Evolutionary conservation across 345 rosid genomes (phyloP).

Genomic region (Toxicodendron radicans): DNA sequence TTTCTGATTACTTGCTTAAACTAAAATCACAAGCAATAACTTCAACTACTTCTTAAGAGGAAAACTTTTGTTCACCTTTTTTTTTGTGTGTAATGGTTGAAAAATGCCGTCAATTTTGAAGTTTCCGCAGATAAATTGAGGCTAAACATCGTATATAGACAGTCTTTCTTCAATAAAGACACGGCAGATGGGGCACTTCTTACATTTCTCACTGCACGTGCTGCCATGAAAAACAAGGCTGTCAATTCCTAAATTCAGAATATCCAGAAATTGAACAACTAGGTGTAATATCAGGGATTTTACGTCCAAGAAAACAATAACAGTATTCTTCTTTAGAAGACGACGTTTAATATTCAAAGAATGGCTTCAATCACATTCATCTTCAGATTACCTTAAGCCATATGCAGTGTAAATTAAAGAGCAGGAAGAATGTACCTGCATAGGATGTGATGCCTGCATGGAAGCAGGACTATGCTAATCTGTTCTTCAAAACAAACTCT

Average conservation of each 20-base stretch:
- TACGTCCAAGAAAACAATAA: not conserved
- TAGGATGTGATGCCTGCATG: constrained; percentile 81
- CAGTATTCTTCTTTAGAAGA: not conserved
- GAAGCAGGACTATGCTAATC: constrained; percentile 69
- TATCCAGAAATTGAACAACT: not conserved
- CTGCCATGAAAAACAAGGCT: constrained; percentile 32
- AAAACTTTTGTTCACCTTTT: not conserved
- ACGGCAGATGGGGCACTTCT: constrained; percentile 84
- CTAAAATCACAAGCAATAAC: constrained; percentile 42
- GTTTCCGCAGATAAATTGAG: constrained; percentile 3
- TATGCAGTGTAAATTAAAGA: not conserved
- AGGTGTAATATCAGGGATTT: too few species aligned
- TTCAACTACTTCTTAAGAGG: not conserved
- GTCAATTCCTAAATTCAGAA: not conserved
- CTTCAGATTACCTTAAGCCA: not conserved
- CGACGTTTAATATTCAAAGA: not conserved
- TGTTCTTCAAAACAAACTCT: constrained; percentile 90
- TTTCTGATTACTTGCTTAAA: constrained; percentile 42
- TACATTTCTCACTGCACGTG: constrained; percentile 86
- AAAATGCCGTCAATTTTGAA: constrained; percentile 1
- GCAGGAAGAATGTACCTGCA: constrained; percentile 56
- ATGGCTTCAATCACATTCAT: too few species aligned
- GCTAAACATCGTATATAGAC: constrained; percentile 66
- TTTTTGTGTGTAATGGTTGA: not conserved
- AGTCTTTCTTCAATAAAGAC: constrained; percentile 69